Evolutionary conservation across 495 filamentous ascomycete species (phyloP), one percentile per base, ranked within the genome.

Genomic region (Aspergillus cristatus): DNA sequence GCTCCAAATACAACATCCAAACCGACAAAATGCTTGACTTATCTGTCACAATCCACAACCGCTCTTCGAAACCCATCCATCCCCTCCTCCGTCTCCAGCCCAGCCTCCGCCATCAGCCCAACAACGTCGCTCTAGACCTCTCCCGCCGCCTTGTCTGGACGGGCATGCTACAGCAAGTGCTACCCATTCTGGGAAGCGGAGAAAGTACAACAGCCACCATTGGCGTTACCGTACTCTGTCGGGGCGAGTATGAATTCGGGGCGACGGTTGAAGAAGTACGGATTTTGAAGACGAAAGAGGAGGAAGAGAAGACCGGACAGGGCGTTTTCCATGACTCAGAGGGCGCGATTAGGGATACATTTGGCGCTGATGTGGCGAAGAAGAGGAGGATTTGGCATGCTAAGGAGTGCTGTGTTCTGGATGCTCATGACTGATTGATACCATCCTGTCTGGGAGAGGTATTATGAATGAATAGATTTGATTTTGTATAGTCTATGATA

Each of bases 101-200:
- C 0, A 68, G 76, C 37, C 70, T 95, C 3, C 71, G 79, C 29
- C 75, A 88, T 43, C 79, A 89, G 18, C 75, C 83, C 2, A 72
- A 75, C 39, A 75, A 79, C 48, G 65, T 81, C 11, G 83, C 86
- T 12, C 75, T 94, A 13, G 89, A 96, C 53, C 76, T 94, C 14
- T 78, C 79, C n/a, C 77, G 82, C 47, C 80, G 84, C 35, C 71
- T 95, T 11, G 81, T 81, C 10, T 89, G 85, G 76, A 89, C 84
- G 39, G 89, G 89, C 1, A 76, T 84, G 38, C 54, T 93, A 35
- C 89, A 96, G 57, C 80, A 81, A 40, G 67, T 72, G 1, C 60
- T 95, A 0, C 75, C 77, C 2, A 53, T 75, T 3, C 48, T 94
- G 1, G 54, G 57, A 6, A 71, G 75, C 0, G 72, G 74, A 2